phyloP scores from a whole-genome alignment of 2,329 filamentous ascomycete species.

The Alternaria sp. region DNA sequence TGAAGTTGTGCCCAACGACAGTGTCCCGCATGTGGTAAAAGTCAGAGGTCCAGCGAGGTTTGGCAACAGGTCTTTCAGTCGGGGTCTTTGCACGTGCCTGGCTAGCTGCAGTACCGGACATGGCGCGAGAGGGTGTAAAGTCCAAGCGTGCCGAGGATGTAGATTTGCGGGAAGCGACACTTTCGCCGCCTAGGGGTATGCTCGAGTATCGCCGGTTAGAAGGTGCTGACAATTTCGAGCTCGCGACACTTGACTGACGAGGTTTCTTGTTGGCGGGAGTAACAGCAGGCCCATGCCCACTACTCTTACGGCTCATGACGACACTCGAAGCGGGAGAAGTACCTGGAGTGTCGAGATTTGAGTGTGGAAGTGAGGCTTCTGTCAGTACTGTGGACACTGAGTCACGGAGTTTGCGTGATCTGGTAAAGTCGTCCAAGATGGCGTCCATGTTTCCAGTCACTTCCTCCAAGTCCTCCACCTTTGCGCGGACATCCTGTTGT shows the following conservation, averaged over 20 bases:
- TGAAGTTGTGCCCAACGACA: constrained; percentile 51
- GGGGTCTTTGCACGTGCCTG: constrained; percentile 36
- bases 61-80: constrained; percentile 38
- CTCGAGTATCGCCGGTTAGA: constrained; percentile 60
- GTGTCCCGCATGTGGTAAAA: constrained; percentile 50
- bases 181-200: constrained; percentile 49
- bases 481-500: constrained; percentile 84
- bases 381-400: constrained; percentile 92
- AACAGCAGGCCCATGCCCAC: constrained; percentile 54
- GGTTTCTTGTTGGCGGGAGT: constrained; percentile 60
- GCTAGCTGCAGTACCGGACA: constrained; percentile 38
- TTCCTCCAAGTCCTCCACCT: constrained; percentile 78
- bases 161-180: constrained; percentile 35
- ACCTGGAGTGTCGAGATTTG: constrained; percentile 68
- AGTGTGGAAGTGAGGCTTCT: constrained; percentile 76
- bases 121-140: constrained; percentile 37
- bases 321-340: constrained; percentile 74
- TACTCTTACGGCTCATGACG: constrained; percentile 62
- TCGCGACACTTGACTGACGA: constrained; percentile 57
- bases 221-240: constrained; percentile 52
- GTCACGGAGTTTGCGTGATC: constrained; percentile 82
- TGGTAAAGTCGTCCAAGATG: constrained; percentile 72
- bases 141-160: constrained; percentile 24
- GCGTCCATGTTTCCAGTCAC: constrained; percentile 81
- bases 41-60: constrained; percentile 52